A percentile compares a stretch with the other conserved stretches of the same genome.
These are phyloP conservation scores for Auricularia cornea DNA, from an alignment of 768 basidiomycete species.

Conservation along the genomic window DNA sequence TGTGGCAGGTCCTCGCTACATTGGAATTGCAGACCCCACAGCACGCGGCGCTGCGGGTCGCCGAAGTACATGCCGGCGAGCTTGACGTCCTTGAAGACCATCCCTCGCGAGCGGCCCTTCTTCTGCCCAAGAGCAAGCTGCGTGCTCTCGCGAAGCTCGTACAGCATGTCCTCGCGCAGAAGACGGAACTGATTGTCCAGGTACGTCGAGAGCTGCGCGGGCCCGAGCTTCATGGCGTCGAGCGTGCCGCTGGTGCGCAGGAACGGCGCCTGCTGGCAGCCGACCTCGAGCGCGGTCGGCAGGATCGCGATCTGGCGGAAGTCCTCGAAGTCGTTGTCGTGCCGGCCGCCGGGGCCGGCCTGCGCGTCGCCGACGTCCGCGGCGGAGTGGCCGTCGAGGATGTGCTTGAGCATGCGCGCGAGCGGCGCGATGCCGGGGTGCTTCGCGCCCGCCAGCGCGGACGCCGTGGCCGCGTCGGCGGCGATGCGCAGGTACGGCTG, in stretches of 20 bases:
- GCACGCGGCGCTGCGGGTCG: not conserved
- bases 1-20: conserved; percentile 21
- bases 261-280: conserved; percentile 37
- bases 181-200: conserved; percentile 63
- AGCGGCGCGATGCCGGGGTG: conserved; percentile 18
- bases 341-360: conserved; percentile 50
- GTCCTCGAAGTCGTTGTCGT: conserved; percentile 59
- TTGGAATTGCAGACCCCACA: conserved; percentile 29
- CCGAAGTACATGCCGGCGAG: conserved; percentile 29
- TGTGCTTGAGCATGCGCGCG: conserved; percentile 34
- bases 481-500: conserved; percentile 33
- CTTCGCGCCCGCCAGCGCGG: conserved; percentile 18
- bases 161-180: conserved; percentile 54
- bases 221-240: conserved; percentile 35
- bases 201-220: conserved; percentile 29
- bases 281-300: conserved; percentile 53
- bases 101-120: conserved; percentile 29
- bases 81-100: conserved; percentile 30
- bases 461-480: conserved; percentile 22
- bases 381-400: conserved; percentile 22
- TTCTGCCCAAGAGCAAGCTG: conserved; percentile 32
- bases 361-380: conserved; percentile 14
- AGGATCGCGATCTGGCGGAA: conserved; percentile 55
- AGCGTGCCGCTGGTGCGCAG: conserved; percentile 36
- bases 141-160: conserved; percentile 39